These are phyloP conservation scores for Rubia yunnanensis DNA, from an alignment of 257 asterid species.

Conservation along the genomic window DNA sequence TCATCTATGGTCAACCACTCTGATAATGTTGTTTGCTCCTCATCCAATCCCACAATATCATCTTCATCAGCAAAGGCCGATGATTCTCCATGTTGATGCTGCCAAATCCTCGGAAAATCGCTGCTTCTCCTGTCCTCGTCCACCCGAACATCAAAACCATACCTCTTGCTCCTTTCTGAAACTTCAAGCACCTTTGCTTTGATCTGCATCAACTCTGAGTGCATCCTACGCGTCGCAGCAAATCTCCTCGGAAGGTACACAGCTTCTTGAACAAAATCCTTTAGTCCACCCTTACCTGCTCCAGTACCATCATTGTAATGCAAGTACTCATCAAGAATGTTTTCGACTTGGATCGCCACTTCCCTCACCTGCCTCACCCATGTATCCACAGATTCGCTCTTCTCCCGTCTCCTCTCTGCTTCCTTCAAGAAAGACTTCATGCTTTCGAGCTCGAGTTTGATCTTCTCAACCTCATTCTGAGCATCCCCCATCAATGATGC, in stretches of 20 bases:
- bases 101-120: slow-evolving; percentile 10
- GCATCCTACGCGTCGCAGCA: slow-evolving; percentile 1
- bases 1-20: slow-evolving; percentile 5
- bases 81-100: slow-evolving; percentile 19
- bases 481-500: slow-evolving; percentile 18
- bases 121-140: slow-evolving; percentile 12
- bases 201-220: slow-evolving; percentile 11
- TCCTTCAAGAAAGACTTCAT: slow-evolving; percentile 24
- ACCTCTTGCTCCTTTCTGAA: slow-evolving; percentile 24
- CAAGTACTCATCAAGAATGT: slow-evolving; percentile 20
- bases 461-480: slow-evolving; percentile 18
- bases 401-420: slow-evolving; percentile 17
- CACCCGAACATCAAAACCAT: slow-evolving; percentile 12
- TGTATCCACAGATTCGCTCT: slow-evolving; percentile 18
- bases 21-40: slow-evolving; percentile 6
- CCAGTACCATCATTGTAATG: slow-evolving; percentile 5
- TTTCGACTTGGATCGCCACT: slow-evolving; percentile 19
- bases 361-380: slow-evolving; percentile 27
- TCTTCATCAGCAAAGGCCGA: slow-evolving; percentile 13
- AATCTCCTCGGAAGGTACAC: slow-evolving; percentile 9
- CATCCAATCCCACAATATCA: slow-evolving; percentile 19
- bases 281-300: slow-evolving; percentile 1
- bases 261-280: slow-evolving; percentile 7
- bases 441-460: slow-evolving; percentile 22
- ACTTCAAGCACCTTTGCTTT: slow-evolving; percentile 21